A percentile compares a stretch with the other conserved stretches of the same genome.
These are phyloP conservation scores for Macrolepiota albuminosa DNA, from an alignment of 768 basidiomycete species.

Conservation along the genomic window DNA sequence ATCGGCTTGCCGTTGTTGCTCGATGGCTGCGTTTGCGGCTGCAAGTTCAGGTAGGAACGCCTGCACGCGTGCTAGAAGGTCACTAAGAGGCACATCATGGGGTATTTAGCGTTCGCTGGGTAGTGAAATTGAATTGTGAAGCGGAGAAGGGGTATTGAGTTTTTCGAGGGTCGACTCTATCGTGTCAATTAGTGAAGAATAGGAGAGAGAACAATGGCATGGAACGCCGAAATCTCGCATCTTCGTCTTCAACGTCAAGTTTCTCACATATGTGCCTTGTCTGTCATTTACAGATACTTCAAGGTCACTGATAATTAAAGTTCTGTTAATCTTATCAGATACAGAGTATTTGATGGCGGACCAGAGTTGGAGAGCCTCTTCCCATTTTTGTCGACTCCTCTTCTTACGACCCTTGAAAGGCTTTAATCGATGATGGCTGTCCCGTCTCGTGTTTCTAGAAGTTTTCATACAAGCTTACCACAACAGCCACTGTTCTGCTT, in stretches of 20 bases:
- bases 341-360: neutral
- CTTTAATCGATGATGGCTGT: neutral
- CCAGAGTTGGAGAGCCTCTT: neutral
- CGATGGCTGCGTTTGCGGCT: constrained; percentile 55
- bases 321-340: neutral
- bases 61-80: constrained; percentile 58
- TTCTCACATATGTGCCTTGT: constrained; percentile 2
- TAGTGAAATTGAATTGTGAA: neutral
- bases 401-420: neutral
- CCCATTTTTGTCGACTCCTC: neutral
- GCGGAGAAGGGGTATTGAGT: constrained; percentile 2
- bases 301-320: too few relatives aligned
- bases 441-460: neutral
- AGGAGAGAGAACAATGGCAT: neutral
- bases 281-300: neutral
- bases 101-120: constrained; percentile 1
- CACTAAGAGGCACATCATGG: constrained; percentile 35
- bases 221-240: constrained; percentile 5
- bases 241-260: constrained; percentile 12
- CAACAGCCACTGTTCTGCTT: neutral
- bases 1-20: constrained; percentile 32
- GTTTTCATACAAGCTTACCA: neutral
- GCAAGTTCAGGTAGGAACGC: constrained; percentile 64
- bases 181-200: neutral
- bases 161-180: constrained; percentile 12